These are phyloP conservation scores for Boletus rubroflammeus DNA, from an alignment of 768 basidiomycete genomes.

Conservation along the genomic window DNA sequence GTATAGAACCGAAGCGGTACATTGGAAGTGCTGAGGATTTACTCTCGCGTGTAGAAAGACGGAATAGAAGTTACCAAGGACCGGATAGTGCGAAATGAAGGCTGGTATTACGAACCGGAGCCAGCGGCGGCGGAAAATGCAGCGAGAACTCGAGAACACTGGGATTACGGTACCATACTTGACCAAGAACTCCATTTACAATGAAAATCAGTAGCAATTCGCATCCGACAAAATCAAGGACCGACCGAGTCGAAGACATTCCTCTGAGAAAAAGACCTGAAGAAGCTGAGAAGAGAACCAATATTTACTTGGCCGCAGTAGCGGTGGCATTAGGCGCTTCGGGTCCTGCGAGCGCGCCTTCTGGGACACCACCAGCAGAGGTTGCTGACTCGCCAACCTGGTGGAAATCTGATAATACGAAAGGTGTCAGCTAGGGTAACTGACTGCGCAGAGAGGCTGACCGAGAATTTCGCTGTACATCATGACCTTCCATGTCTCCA, in stretches of 20 bases:
- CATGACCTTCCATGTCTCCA: conserved; percentile 99
- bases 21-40: conserved; percentile 9
- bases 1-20: conserved; percentile 12
- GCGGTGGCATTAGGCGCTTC: conserved; percentile 32
- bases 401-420: conserved; percentile 62
- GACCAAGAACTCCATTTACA: conserved; percentile 7
- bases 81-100: conserved; percentile 2
- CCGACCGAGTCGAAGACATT: conserved; percentile 16
- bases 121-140: conserved; percentile 1
- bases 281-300: neutral
- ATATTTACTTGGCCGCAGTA: conserved; percentile 13
- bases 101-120: conserved; percentile 14
- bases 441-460: conserved; percentile 35
- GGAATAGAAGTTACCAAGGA: conserved; percentile 10
- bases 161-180: conserved; percentile 17
- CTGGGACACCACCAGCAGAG: conserved; percentile 38
- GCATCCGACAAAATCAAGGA: neutral
- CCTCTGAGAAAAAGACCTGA: conserved; percentile 1
- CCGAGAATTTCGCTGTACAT: conserved; percentile 99
- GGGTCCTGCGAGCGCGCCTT: conserved; percentile 69
- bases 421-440: neutral
- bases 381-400: conserved; percentile 60
- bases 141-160: neutral
- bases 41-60: conserved; percentile 5
- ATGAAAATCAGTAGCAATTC: neutral